A percentile compares a stretch with the other conserved stretches of the same genome.
Conservation (phyloP, 2,329 filamentous ascomycete species). For the Diaporthe vexans region DNA sequence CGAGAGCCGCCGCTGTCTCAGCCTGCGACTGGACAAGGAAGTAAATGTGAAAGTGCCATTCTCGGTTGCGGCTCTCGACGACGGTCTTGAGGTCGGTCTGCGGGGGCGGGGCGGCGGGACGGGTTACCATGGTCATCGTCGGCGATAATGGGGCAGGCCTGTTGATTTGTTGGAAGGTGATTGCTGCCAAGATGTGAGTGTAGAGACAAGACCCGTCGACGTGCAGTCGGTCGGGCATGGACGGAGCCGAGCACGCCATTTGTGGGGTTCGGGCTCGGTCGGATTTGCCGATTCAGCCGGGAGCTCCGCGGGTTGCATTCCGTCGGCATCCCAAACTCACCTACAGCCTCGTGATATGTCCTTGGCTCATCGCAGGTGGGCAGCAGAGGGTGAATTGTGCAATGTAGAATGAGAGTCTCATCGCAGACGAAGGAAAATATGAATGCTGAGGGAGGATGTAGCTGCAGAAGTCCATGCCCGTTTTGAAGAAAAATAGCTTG, state of each 20-base stretch:
- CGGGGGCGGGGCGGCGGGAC: conserved; percentile 42
- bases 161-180: neutral
- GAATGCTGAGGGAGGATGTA: neutral
- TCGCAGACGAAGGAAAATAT: neutral
- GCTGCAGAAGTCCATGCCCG: neutral
- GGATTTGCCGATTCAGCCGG: conserved; percentile 15
- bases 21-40: conserved; percentile 51
- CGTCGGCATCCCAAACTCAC: neutral
- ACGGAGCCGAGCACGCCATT: conserved; percentile 36
- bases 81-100: conserved; percentile 50
- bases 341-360: neutral
- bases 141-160: neutral
- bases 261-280: neutral
- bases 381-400: neutral
- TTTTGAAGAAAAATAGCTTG: too few relatives aligned
- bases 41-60: conserved; percentile 55
- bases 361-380: neutral
- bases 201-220: neutral
- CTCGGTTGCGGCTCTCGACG: conserved; percentile 48
- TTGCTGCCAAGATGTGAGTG: neutral
- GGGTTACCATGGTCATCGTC: conserved; percentile 42
- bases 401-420: neutral
- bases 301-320: neutral
- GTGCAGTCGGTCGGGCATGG: neutral
- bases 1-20: conserved; percentile 51